A percentile compares a stretch with the other conserved stretches of the same genome.
phyloP scores from a whole-genome alignment of 1,284 basidiomycete genomes.

The Apiotrichum brassicae region DNA sequence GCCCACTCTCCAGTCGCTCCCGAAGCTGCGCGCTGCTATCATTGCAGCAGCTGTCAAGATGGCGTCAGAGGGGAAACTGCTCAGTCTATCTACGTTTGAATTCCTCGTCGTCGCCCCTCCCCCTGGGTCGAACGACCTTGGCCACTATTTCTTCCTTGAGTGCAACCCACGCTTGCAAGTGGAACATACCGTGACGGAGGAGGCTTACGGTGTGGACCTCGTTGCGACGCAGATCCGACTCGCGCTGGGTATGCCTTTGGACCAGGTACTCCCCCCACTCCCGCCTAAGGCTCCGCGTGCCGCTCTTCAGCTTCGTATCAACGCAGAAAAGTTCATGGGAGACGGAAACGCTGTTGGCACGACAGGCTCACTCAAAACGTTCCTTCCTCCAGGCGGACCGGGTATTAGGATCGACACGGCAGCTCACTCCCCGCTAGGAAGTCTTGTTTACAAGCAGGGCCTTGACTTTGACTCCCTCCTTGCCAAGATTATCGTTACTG shows the following conservation, averaged over 20 bases:
- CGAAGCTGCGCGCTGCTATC: conserved; percentile 12
- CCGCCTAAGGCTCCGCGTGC: conserved; percentile 4
- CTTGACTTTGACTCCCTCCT: conserved; percentile 18
- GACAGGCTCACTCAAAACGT: conserved; percentile 5
- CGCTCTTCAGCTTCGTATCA: conserved; percentile 18
- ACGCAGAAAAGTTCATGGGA: conserved; percentile 11
- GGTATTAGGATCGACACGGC: conserved; percentile 18
- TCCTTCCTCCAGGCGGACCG: conserved; percentile 5
- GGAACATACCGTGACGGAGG: conserved; percentile 19
- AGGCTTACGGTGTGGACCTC: conserved; percentile 18
- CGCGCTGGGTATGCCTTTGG: conserved; percentile 8
- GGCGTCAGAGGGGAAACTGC: conserved; percentile 13
- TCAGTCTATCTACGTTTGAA: conserved; percentile 15
- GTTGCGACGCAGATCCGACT: conserved; percentile 17
- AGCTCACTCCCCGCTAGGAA: conserved; percentile 13
- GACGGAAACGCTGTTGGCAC: conserved; percentile 15
- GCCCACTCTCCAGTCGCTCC: conserved; percentile 5
- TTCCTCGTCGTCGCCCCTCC: conserved; percentile 12
- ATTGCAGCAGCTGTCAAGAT: conserved; percentile 9
- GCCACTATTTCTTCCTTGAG: conserved; percentile 17
- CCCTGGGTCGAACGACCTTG: not conserved
- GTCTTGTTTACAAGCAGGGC: conserved; percentile 11
- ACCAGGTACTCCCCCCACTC: conserved; percentile 3
- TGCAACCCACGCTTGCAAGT: conserved; percentile 20
- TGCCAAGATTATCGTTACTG: conserved; percentile 16